Evolutionary conservation across 805 yeast species (phyloP), one percentile per base, ranked within the genome.

Genomic region (Sugiyamaella mastotermitis): DNA sequence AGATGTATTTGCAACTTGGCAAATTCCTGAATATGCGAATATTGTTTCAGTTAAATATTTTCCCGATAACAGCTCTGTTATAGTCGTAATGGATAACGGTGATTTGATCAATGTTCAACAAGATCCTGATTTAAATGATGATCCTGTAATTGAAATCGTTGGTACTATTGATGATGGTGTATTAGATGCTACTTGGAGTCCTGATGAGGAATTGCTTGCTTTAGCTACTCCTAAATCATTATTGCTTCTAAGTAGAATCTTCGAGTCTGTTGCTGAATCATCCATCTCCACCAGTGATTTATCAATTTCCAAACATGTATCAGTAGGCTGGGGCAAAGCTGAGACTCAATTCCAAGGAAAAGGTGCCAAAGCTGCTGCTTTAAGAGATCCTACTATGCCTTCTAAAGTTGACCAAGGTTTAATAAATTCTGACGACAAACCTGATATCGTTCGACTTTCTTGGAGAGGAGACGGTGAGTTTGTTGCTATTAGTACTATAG

Each of bases 271-370:
- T 17, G 64, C 75, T 8, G 97, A 90, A 53, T 69, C 68, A 40
- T 58, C 61, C 21, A 60, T 87, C 43, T 60, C 69, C 32, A 64
- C 72, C 0, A 71, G 69, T 6, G 98, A 92, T 56, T 67, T 88
- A 33, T 62, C 75, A 35, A 65, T 69, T 22, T 79, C 87, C 1
- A 80, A 78, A 48, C 95, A 92, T 55, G 96, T 92, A 25, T 80
- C 90, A 19, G 96, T 92, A 30, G 99, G 99, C 18, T 92, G 99
- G 99, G 99, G 99, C 55, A 83, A 82, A 45, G 80, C 81, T 49
- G 97, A 90, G 58, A 92, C 99, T 0, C 99, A 92, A 62, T 92
- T 92, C 60, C 78, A 82, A 60, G 99, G 99, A 36, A 80, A 74
- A 53, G 98, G 98, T 46, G 92, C 83, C 21, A 80, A 80, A 52